phyloP scores from a whole-genome alignment of 768 basidiomycete genomes.

The Pleurotus tuber-regium region DNA sequence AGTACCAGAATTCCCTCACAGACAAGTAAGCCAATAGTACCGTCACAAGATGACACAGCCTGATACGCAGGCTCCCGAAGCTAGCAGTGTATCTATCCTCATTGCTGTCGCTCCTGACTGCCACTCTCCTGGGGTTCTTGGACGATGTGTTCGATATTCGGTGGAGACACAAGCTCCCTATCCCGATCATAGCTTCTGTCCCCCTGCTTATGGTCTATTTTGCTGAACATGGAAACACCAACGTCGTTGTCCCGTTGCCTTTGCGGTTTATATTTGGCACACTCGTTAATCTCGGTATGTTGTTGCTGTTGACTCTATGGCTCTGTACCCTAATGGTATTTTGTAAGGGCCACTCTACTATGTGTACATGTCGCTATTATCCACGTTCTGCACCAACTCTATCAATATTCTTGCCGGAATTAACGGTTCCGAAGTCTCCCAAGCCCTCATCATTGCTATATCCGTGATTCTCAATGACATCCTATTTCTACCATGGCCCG shows the following conservation, averaged over 20 bases:
- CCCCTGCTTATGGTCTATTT: slow-evolving; percentile 96
- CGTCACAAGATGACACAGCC: background rate
- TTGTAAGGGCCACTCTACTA: slow-evolving; percentile 87
- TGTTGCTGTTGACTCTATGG: background rate
- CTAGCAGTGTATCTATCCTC: slow-evolving; percentile 92
- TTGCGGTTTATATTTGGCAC: slow-evolving; percentile 70
- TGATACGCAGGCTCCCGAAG: slow-evolving; percentile 33
- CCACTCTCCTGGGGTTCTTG: slow-evolving; percentile 91
- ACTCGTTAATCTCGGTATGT: slow-evolving; percentile 83
- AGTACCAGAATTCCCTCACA: slow-evolving; percentile 71
- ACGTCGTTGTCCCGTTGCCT: slow-evolving; percentile 89
- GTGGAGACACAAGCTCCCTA: slow-evolving; percentile 97
- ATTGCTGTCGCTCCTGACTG: slow-evolving; percentile 86
- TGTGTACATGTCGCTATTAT: slow-evolving; percentile 92
- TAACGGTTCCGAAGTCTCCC: slow-evolving; percentile 93
- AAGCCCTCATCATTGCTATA: slow-evolving; percentile 87
- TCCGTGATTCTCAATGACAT: slow-evolving; percentile 92
- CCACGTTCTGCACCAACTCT: slow-evolving; percentile 95
- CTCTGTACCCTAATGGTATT: background rate
- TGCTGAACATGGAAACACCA: slow-evolving; percentile 90
- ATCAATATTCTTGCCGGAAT: slow-evolving; percentile 99
- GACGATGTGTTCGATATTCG: slow-evolving; percentile 99
- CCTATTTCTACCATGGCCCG: slow-evolving; percentile 88
- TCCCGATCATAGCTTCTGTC: slow-evolving; percentile 93
- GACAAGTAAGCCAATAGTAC: slow-evolving; percentile 57